phyloP scores from a whole-genome alignment of 2,329 filamentous ascomycete genomes.

The Aureobasidium sp. region DNA sequence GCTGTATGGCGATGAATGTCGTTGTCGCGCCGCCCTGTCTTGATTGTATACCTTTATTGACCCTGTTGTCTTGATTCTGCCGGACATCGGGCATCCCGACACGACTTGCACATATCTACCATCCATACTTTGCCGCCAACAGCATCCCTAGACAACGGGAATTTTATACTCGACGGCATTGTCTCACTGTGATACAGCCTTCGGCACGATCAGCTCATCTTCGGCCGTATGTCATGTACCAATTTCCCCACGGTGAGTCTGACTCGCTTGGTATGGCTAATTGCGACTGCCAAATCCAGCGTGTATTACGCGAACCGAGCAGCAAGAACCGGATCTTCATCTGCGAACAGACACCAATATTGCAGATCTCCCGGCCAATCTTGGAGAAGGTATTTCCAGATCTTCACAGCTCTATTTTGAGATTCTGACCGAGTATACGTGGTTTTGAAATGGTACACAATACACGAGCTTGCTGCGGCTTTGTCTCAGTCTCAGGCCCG shows the following conservation, averaged over 20 bases:
- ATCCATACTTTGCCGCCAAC: not conserved
- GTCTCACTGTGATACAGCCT: constrained; percentile 5
- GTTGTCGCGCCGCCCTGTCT: not conserved
- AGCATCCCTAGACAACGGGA: not conserved
- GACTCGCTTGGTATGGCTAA: constrained; percentile 4
- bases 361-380: constrained; percentile 5
- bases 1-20: too few species aligned
- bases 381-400: constrained; percentile 1
- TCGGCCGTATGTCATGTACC: not conserved
- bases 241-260: constrained; percentile 2
- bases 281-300: not conserved
- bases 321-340: not conserved
- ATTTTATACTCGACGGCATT: not conserved
- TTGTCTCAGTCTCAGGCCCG: constrained; percentile 10
- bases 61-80: not conserved
- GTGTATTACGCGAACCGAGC: not conserved
- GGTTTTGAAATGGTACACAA: not conserved
- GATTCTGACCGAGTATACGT: not conserved
- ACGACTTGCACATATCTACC: constrained; percentile 5
- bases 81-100: not conserved
- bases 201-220: not conserved
- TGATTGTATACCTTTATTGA: not conserved
- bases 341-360: not conserved
- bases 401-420: not conserved
- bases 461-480: not conserved